Conservation (phyloP, 1,284 basidiomycete species). For the Stereum hirsutum region DNA sequence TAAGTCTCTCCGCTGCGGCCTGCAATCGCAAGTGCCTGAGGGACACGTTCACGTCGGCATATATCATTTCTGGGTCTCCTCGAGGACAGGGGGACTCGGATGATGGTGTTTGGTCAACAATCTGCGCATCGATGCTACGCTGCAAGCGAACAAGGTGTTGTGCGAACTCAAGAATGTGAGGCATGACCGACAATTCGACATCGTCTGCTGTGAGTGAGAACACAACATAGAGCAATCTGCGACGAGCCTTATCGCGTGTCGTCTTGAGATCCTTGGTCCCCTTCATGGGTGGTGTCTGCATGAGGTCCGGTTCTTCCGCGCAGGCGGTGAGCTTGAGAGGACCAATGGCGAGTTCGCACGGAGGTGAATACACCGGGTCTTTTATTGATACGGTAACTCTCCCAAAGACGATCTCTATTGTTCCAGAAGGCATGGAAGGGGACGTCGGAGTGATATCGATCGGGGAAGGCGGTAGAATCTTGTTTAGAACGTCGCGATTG, state of each 20-base stretch:
- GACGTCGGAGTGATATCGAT: no score
- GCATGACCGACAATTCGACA: slow-evolving; percentile 40
- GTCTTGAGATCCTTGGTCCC: slow-evolving; percentile 13
- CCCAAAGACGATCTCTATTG: no score
- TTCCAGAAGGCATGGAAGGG: no score
- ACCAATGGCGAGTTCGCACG: slow-evolving; percentile 14
- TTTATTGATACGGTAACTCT: no score
- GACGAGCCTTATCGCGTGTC: slow-evolving; percentile 14
- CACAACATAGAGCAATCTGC: slow-evolving; percentile 26
- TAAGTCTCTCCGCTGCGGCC: slow-evolving; percentile 43
- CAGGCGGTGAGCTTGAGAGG: slow-evolving; percentile 10
- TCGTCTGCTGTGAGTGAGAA: slow-evolving; percentile 32
- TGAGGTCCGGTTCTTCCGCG: slow-evolving; percentile 12
- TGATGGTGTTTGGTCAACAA: background rate
- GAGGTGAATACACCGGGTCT: slow-evolving; percentile 8
- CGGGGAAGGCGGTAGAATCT: no score
- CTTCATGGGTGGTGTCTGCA: slow-evolving; percentile 9
- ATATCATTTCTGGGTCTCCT: slow-evolving; percentile 1
- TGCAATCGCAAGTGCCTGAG: slow-evolving; percentile 37
- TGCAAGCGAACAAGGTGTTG: slow-evolving; percentile 47
- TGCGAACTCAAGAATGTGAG: slow-evolving; percentile 54
- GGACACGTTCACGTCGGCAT: slow-evolving; percentile 21
- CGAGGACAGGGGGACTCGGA: background rate
- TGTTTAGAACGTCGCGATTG: no score
- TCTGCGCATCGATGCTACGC: slow-evolving; percentile 2